Evolutionary conservation across 1,284 basidiomycete species (phyloP), one percentile per base, ranked within the genome.

Genomic region (Pterulicium gracile): DNA sequence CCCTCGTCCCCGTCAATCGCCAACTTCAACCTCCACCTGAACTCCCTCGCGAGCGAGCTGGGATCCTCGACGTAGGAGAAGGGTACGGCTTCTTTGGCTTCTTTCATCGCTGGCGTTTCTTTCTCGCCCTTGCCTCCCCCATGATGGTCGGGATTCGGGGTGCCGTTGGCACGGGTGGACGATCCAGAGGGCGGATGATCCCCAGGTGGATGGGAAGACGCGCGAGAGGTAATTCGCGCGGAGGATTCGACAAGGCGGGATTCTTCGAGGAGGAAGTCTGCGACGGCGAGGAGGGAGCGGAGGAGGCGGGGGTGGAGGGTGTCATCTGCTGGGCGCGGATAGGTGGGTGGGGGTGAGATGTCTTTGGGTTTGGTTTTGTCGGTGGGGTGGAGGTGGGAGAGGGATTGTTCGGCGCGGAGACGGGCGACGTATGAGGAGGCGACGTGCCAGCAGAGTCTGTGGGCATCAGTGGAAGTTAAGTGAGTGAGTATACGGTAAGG

Each of bases 361-460:
- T 23, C 79, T 73, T 27, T 84, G 65, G 58, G 83, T 84, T 54
- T 80, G 81, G 52, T 92, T 10, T 32, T 32, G 7, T 7, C 7
- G n/a, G 27, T 32, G n/a, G 27, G n/a, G n/a, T 10, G 27, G n/a
- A 32, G 27, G 27, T 32, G 27, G 27, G 27, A 32, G 27, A 10
- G 27, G 7, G 27, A 7, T 32, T 32, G 27, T 32, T 32, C 27
- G 7, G 27, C 7, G 27, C 27, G 27, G n/a, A 32, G 27, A 7
- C 27, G 27, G 10, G 27, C 27, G 27, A 32, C 10, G 27, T 32
- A 32, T 7, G 27, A 7, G n/a, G 27, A 32, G 7, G 77, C 88
- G 5, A 86, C 88, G 57, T 92, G 92, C 90, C 90, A 94, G 56
- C 87, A 91, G 4, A 94, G 68, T 58, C 89, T 93, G 51, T 3